phyloP scores from a whole-genome alignment of 164 flowering plant genomes.

The Tinospora cordifolia region DNA sequence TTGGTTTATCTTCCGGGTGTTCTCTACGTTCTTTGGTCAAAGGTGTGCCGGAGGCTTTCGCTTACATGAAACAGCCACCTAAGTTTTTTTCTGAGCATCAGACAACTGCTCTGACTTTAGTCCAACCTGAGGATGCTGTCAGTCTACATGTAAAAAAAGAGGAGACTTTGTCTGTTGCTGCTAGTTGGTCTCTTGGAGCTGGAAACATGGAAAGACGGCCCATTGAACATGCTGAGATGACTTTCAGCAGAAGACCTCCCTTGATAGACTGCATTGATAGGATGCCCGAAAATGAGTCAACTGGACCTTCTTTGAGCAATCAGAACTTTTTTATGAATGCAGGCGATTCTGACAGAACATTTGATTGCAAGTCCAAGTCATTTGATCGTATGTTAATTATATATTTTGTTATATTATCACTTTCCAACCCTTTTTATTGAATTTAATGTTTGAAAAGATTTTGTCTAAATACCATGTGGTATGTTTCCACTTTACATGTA shows the following conservation, averaged over 20 bases:
- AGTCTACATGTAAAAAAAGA: background rate
- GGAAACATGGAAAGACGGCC: conserved; percentile 10
- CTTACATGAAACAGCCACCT: conserved; percentile 4
- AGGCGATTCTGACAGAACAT: conserved; percentile 13
- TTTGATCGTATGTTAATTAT: conserved; percentile 7
- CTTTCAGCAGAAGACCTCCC: conserved; percentile 47
- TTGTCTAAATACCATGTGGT: no score
- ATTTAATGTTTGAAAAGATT: background rate
- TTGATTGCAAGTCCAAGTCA: background rate
- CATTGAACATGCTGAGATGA: conserved; percentile 30
- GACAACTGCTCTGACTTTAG: conserved; percentile 5
- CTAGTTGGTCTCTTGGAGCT: background rate
- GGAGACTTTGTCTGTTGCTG: conserved; percentile 7
- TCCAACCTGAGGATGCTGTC: conserved; percentile 8
- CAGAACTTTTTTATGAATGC: conserved; percentile 6
- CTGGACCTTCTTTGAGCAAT: background rate
- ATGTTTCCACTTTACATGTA: no score
- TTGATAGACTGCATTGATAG: conserved; percentile 16
- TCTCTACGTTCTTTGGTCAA: background rate
- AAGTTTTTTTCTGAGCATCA: conserved; percentile 12
- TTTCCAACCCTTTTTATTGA: background rate
- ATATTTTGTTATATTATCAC: background rate
- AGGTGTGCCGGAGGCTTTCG: background rate
- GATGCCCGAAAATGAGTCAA: conserved; percentile 9
- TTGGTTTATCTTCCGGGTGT: background rate